Evolutionary conservation across 2,329 filamentous ascomycete genomes (phyloP).

Genomic region (Verticillium longisporum): DNA sequence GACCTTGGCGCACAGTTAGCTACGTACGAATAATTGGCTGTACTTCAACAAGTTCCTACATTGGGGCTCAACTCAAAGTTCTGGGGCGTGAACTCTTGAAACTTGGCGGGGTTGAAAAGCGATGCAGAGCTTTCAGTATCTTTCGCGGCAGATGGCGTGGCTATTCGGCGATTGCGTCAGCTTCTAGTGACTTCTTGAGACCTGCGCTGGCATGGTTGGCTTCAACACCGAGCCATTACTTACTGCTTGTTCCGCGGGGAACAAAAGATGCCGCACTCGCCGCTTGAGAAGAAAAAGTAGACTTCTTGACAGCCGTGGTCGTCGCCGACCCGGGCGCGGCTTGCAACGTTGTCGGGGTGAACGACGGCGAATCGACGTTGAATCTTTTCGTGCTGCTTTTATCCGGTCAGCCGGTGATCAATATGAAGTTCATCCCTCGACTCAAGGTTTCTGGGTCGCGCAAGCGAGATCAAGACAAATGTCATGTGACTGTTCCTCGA

Average conservation of each 20-base stretch:
- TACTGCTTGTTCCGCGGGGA: constrained; percentile 52
- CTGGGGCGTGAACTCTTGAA: constrained; percentile 54
- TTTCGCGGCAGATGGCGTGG: constrained; percentile 17
- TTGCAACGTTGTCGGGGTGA: constrained; percentile 60
- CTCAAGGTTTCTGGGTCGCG: background rate
- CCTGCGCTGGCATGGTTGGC: background rate
- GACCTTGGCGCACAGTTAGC: constrained; percentile 18
- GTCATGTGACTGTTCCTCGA: no score
- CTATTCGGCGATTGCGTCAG: background rate
- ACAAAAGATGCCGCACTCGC: constrained; percentile 86
- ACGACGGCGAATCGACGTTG: constrained; percentile 94
- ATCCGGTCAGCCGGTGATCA: background rate
- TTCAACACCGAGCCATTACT: constrained; percentile 3
- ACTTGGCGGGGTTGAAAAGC: constrained; percentile 48
- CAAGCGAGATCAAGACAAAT: no score
- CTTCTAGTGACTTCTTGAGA: background rate
- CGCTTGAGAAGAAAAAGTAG: constrained; percentile 79
- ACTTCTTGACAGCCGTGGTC: constrained; percentile 52
- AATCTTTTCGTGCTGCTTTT: constrained; percentile 59
- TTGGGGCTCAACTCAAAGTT: constrained; percentile 44
- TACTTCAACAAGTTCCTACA: constrained; percentile 26
- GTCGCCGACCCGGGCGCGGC: constrained; percentile 10
- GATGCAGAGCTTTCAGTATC: constrained; percentile 30
- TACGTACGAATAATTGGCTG: background rate
- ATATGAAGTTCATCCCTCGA: background rate